These are phyloP conservation scores for Salvia splendens DNA, from an alignment of 257 asterid species.

Conservation along the genomic window DNA sequence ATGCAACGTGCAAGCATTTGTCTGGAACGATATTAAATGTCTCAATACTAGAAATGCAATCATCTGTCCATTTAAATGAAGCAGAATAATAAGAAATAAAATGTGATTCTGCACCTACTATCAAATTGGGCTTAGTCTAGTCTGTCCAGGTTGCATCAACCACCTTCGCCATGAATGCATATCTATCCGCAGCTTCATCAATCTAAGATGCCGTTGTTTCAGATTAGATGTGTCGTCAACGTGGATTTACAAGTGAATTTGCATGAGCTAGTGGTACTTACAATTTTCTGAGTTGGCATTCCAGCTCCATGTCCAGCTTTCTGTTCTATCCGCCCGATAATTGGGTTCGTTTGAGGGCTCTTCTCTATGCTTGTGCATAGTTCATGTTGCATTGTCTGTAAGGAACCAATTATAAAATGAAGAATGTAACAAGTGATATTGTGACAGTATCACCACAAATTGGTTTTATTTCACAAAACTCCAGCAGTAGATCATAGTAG, in stretches of 20 bases:
- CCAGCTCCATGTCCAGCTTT: slow-evolving; percentile 99
- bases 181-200: slow-evolving; percentile 84
- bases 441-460: not conserved
- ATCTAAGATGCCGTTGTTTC: slow-evolving; percentile 43
- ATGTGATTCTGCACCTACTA: not conserved
- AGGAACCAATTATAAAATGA: slow-evolving; percentile 1
- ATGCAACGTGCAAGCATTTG: no score
- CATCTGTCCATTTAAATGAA: no score
- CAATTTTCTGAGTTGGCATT: slow-evolving; percentile 83
- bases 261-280: slow-evolving; percentile 27
- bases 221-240: slow-evolving; percentile 2
- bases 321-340: slow-evolving; percentile 75
- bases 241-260: not conserved
- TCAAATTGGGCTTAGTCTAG: slow-evolving; percentile 30
- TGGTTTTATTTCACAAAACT: slow-evolving; percentile 2
- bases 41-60: no score
- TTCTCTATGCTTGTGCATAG: slow-evolving; percentile 67
- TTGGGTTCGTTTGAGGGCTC: slow-evolving; percentile 76
- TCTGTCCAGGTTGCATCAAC: slow-evolving; percentile 71
- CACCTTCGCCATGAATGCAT: slow-evolving; percentile 80
- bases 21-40: no score
- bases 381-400: slow-evolving; percentile 77
- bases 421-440: not conserved
- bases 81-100: no score
- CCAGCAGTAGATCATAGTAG: not conserved